These are phyloP conservation scores for Peronospora belbahrii DNA, from an alignment of 352 stramenopile species.

Conservation along the genomic window DNA sequence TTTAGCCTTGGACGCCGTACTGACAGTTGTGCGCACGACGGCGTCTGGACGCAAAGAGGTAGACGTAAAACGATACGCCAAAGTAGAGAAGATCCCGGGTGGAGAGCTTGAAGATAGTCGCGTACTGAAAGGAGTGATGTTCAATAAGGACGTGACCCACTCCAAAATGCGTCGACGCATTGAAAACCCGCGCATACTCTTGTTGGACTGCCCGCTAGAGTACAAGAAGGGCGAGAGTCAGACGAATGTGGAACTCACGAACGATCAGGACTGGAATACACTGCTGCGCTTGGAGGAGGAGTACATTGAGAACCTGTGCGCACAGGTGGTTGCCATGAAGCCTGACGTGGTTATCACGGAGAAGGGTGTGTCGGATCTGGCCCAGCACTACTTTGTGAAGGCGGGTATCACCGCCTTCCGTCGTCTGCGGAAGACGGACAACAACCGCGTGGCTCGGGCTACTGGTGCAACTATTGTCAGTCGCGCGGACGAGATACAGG, in stretches of 20 bases:
- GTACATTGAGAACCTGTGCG: conserved; percentile 99
- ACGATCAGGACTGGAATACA: conserved; percentile 98
- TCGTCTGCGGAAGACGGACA: conserved; percentile 98
- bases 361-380: conserved; percentile 99
- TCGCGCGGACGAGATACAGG: conserved; percentile 97
- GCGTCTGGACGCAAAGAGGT: conserved; percentile 90
- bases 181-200: conserved; percentile 96
- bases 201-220: conserved; percentile 98
- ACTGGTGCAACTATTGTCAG: conserved; percentile 97
- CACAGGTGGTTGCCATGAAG: conserved; percentile 97
- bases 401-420: conserved; percentile 98
- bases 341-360: conserved; percentile 99
- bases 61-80: conserved; percentile 99
- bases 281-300: conserved; percentile 98
- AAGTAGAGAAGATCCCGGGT: conserved; percentile 99
- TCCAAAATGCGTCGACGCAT: conserved; percentile 98
- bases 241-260: conserved; percentile 98
- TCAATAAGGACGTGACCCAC: conserved; percentile 99
- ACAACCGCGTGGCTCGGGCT: conserved; percentile 97
- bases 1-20: conserved; percentile 95
- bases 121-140: conserved; percentile 98
- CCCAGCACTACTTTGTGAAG: conserved; percentile 99
- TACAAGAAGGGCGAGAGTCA: conserved; percentile 99
- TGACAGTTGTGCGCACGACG: conserved; percentile 89
- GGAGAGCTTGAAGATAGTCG: conserved; percentile 92